These are phyloP conservation scores for Mycena crocata DNA, from an alignment of 768 basidiomycete species.

Conservation along the genomic window DNA sequence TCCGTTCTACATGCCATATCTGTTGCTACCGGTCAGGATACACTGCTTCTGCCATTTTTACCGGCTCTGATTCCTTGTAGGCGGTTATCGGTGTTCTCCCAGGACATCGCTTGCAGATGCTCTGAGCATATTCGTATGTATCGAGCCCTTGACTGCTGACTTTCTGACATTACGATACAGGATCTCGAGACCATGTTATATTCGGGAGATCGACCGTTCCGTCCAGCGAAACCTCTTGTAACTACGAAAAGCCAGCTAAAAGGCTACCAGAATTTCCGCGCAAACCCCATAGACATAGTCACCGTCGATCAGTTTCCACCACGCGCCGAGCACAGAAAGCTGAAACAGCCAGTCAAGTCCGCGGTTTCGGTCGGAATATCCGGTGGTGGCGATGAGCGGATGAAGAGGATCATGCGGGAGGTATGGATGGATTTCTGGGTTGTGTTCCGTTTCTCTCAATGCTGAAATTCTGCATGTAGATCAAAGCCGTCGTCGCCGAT, in stretches of 20 bases:
- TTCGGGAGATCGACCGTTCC: not conserved
- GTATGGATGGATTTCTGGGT: conserved; percentile 12
- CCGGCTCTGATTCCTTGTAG: not conserved
- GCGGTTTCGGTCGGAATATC: conserved; percentile 9
- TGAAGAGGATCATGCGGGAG: conserved; percentile 42
- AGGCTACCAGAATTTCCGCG: not conserved
- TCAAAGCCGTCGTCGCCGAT: conserved; percentile 35
- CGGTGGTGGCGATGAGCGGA: conserved; percentile 33
- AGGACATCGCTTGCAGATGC: not conserved
- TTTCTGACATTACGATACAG: not conserved
- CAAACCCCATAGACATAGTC: conserved; percentile 33
- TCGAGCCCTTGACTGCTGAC: not conserved
- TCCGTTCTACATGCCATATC: not conserved
- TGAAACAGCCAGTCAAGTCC: conserved; percentile 36
- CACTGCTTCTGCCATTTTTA: not conserved
- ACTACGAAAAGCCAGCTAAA: not conserved
- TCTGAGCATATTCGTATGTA: not conserved
- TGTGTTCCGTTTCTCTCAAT: not conserved
- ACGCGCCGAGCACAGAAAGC: conserved; percentile 38
- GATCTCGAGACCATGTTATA: conserved; percentile 1
- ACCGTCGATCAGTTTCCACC: conserved; percentile 41
- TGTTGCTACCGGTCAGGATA: not conserved
- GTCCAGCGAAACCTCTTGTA: not conserved
- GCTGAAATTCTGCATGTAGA: conserved; percentile 24
- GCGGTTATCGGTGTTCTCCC: not conserved